Conservation (phyloP, 2,329 filamentous ascomycete species). For the Fusarium dlaminii region DNA sequence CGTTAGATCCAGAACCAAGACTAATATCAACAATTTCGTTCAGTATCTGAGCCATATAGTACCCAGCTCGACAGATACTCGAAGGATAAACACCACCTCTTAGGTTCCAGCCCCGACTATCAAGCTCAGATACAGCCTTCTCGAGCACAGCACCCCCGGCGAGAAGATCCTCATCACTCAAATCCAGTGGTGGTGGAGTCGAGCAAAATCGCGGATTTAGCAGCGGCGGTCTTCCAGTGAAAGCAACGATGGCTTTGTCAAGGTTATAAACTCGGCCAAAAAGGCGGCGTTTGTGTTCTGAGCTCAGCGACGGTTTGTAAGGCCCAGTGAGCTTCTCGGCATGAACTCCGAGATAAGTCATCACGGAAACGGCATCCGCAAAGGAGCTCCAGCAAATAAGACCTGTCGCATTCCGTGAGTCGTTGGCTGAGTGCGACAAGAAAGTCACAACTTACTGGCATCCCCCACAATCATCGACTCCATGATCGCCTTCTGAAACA, state of each 20-base stretch:
- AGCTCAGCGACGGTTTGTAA: background rate
- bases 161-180: slow-evolving; percentile 3
- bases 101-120: background rate
- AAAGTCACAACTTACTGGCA: background rate
- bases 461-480: background rate
- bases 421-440: rapidly evolving
- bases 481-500: background rate
- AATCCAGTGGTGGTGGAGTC: background rate
- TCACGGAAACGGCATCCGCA: background rate
- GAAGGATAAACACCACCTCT: background rate
- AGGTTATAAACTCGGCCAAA: background rate
- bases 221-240: background rate
- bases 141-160: background rate
- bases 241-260: background rate
- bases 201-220: background rate
- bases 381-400: background rate
- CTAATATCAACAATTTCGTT: background rate
- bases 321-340: background rate
- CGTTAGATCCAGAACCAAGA: background rate
- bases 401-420: background rate
- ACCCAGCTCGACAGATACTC: background rate
- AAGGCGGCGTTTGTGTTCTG: background rate
- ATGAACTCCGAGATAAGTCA: slow-evolving; percentile 9
- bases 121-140: background rate
- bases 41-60: background rate